Evolutionary conservation across 805 yeast genomes (phyloP).

Genomic region (Metschnikowia shivogae): DNA sequence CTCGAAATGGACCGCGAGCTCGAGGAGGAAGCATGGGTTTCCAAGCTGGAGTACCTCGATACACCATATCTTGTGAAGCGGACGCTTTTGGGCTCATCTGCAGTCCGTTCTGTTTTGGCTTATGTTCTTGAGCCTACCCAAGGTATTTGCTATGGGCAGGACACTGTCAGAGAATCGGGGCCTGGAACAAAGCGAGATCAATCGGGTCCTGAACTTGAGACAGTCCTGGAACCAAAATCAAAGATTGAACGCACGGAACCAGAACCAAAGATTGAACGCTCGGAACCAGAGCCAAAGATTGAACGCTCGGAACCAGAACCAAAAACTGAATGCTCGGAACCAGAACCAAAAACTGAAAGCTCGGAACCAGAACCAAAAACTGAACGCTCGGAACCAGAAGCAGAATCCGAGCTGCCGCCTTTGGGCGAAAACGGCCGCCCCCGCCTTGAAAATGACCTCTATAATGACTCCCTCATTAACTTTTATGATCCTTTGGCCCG

Average conservation of each 20-base stretch:
- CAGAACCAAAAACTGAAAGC: not conserved
- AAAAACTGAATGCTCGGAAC: not conserved
- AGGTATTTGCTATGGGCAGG: not conserved
- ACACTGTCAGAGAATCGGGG: too few relatives aligned
- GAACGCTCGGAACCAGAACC: too few relatives aligned
- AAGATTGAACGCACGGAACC: not conserved
- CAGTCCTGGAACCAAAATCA: too few relatives aligned
- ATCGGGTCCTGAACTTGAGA: too few relatives aligned
- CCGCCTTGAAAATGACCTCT: slow-evolving; percentile 46
- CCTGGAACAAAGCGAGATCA: too few relatives aligned
- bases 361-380: not conserved
- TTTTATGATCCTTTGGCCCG: slow-evolving; percentile 69
- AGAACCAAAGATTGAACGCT: too few relatives aligned
- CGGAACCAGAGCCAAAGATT: too few relatives aligned
- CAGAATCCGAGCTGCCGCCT: not conserved
- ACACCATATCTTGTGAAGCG: slow-evolving; percentile 33
- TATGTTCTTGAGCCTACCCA: slow-evolving; percentile 46
- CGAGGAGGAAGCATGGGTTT: slow-evolving; percentile 28
- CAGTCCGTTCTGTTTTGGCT: slow-evolving; percentile 59
- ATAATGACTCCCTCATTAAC: slow-evolving; percentile 53
- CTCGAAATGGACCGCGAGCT: slow-evolving; percentile 46
- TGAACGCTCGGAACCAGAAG: not conserved
- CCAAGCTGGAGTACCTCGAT: slow-evolving; percentile 19
- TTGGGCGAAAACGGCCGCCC: slow-evolving; percentile 3
- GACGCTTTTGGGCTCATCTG: slow-evolving; percentile 55